Conservation (phyloP, 352 stramenopile species). For the Pythium aquatile region DNA sequence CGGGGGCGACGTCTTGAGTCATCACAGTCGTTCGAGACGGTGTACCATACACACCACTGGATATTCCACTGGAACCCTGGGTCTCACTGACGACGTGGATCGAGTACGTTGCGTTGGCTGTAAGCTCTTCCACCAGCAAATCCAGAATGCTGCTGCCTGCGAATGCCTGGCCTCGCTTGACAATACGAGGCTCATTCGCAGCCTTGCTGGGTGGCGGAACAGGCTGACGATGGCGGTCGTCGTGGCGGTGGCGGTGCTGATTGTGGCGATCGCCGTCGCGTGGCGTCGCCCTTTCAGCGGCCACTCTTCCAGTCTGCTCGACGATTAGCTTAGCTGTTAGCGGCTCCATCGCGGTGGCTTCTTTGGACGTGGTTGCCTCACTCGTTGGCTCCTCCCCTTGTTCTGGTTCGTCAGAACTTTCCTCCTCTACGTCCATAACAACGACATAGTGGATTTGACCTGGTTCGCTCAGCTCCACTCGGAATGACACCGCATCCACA, state of each 20-base stretch:
- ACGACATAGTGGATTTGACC: conserved; percentile 55
- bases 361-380: background rate
- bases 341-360: background rate
- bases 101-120: conserved; percentile 39
- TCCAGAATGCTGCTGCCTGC: background rate
- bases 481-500: conserved; percentile 34
- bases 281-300: background rate
- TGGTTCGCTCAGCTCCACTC: conserved; percentile 26
- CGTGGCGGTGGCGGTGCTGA: conserved; percentile 5
- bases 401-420: background rate
- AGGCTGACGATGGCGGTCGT: background rate
- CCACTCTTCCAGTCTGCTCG: background rate
- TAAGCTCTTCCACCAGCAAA: conserved; percentile 31
- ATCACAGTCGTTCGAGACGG: conserved; percentile 33
- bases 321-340: conserved; percentile 14
- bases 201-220: background rate
- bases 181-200: background rate
- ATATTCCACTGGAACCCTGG: background rate
- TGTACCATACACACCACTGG: conserved; percentile 49
- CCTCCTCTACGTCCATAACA: conserved; percentile 7
- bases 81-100: conserved; percentile 22
- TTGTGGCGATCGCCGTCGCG: conserved; percentile 16
- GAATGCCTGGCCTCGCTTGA: conserved; percentile 13
- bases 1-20: conserved; percentile 57
- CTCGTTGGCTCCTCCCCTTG: background rate